Evolutionary conservation across 192 early-diverging fungal species (phyloP), one percentile per base, ranked within the genome.

Genomic region (Irineochytrium annulatum): DNA sequence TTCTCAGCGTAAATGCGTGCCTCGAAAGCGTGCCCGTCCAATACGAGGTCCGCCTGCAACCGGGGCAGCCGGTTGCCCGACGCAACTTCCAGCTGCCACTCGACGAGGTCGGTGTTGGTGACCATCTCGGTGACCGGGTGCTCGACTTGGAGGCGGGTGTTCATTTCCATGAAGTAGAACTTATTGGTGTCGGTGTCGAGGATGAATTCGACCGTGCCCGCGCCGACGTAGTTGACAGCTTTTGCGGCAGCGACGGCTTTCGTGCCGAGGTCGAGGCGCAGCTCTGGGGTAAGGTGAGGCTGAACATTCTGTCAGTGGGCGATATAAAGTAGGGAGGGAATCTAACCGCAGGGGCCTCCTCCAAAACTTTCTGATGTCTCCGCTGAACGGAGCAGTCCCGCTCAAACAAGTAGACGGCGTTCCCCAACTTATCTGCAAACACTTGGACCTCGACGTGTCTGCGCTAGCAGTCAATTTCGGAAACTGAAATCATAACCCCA

Each of bases 161-260:
- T 95, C 93, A 94, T 94, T 76, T 95, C 93, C 92, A 98, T 93
- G 66, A 95, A 98, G 77, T 94, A 95, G 65, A 94, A 95, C 63
- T 90, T 75, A 62, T 89, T 80, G 44, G 84, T 85, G 43, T 81
- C 77, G 55, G 89, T 90, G 77, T 95, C 93, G 77, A 95, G 82
- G 55, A 98, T 94, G 66, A 95, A 98, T 77, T 98, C 95, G 20
- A 98, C 93, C 0, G 95, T 98, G 55, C 95, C 95, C 17, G 93
- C 95, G 49, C 91, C 90, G 26, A 88, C 89, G 66, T 98, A 98
- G 53, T 84, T 82, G 29, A 98, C 93, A n/a, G 91, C 91, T 63
- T 86, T 87, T 52, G 93, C 93, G 17, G 91, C 91, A 0, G 91
- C 89, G 3, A 95, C 92, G 22, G 95, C 95, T 76, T 94, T 91